These are phyloP conservation scores for Rhizopogon sp. DNA, from an alignment of 768 basidiomycete genomes.

Conservation along the genomic window DNA sequence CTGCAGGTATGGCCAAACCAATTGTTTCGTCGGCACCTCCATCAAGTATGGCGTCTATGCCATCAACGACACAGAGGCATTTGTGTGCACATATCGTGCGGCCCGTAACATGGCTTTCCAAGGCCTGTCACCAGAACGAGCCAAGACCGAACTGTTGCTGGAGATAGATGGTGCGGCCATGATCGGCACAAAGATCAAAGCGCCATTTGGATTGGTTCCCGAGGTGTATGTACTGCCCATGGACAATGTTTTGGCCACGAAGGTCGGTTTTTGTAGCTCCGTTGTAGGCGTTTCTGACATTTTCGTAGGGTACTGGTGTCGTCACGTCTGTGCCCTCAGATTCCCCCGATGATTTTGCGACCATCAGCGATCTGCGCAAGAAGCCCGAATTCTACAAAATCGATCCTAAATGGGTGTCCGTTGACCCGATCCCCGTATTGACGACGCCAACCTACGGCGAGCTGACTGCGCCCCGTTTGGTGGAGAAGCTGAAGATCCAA, in stretches of 20 bases:
- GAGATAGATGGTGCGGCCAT: conserved; percentile 78
- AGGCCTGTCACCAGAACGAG: conserved; percentile 69
- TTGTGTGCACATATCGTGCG: conserved; percentile 82
- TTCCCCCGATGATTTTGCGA: conserved; percentile 94
- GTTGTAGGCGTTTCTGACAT: conserved; percentile 4
- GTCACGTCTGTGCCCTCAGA: conserved; percentile 98
- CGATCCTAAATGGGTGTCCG: conserved; percentile 78
- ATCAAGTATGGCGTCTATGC: conserved; percentile 93
- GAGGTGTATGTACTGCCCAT: conserved; percentile 98
- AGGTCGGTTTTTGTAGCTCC: conserved; percentile 38
- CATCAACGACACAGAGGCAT: conserved; percentile 83
- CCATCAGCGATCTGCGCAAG: conserved; percentile 86
- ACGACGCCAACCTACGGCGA: conserved; percentile 91
- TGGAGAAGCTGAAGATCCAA: conserved; percentile 89
- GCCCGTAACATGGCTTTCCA: conserved; percentile 99
- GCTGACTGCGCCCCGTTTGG: conserved; percentile 76
- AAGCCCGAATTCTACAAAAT: conserved; percentile 97
- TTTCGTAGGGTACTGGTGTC: conserved; percentile 82
- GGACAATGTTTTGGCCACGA: conserved; percentile 95
- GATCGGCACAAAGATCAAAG: conserved; percentile 85
- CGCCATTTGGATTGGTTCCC: conserved; percentile 75
- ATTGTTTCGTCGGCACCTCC: conserved; percentile 88
- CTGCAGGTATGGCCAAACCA: conserved; percentile 92
- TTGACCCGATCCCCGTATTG: conserved; percentile 86
- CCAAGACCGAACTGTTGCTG: conserved; percentile 64